Evolutionary conservation across 2,329 filamentous ascomycete genomes (phyloP), one percentile per base, ranked within the genome.

Genomic region (Davidsoniella eucalypti): DNA sequence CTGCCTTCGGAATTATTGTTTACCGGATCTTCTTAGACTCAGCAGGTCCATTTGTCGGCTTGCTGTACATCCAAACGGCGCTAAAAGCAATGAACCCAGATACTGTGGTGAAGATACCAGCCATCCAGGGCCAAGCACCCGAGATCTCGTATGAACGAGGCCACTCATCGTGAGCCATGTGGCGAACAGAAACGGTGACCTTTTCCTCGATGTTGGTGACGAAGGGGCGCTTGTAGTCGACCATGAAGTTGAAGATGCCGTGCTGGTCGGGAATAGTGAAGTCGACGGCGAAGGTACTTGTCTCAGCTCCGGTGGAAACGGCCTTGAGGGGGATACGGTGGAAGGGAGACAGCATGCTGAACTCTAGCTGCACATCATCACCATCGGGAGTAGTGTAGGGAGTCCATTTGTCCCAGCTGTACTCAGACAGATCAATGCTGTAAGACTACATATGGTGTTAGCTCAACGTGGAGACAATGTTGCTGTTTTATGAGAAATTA

Each of bases 341-440:
- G 78, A 95, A 96, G 51, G 92, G 90, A 1, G 90, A 95, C 44
- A 98, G 82, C 92, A 96, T 98, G 69, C 81, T 88, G 72, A 96
- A 95, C 66, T 98, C 92, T 55, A 98, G 84, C 66, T 98, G 92
- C 33, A 98, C 63, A 25, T 71, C 73, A 63, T 98, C 92, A 55
- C 67, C 71, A 7, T 72, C 61, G 18, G 86, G 80, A 17, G 84
- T 70, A 39, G 69, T 70, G 67, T 87, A 95, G 43, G 88, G 84
- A 5, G 70, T 67, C 70, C 81, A 93, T 61, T 79, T 75, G 63
- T 85, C 78, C 68, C 78, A 80, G 46, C 67, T 67, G 65, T 87
- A 94, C 65, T 95, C 87, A 23, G 88, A 94, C 49, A 98, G 61
- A 56, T 90, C 88, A 62, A 96, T 90, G 60, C 74, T 76, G 70